phyloP scores from a whole-genome alignment of 75 land plant species.

The Pseudotsuga menziesii region DNA sequence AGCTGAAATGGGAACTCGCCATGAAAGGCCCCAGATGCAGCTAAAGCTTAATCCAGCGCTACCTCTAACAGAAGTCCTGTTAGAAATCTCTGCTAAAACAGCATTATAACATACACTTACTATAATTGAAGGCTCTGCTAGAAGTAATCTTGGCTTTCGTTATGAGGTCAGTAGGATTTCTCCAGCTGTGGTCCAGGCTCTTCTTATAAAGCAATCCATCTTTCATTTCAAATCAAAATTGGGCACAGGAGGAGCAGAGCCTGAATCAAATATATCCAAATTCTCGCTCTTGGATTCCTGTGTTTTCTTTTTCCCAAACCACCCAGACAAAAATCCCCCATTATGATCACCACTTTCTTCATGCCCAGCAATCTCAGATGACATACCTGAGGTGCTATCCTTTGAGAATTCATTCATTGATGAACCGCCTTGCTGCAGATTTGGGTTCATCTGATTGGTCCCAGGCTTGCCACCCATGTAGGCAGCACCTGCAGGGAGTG shows the following conservation, averaged over 20 bases:
- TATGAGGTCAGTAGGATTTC: neutral
- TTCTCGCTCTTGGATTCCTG: neutral
- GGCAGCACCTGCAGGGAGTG: constrained; percentile 11
- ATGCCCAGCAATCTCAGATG: constrained; percentile 7
- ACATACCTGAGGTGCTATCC: constrained; percentile 3
- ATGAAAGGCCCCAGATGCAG: neutral
- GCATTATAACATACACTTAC: neutral
- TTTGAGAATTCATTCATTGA: constrained; percentile 7
- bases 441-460: constrained; percentile 10
- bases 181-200: neutral
- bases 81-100: neutral
- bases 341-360: neutral
- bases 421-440: neutral
- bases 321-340: neutral
- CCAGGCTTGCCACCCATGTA: constrained; percentile 12
- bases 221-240: constrained; percentile 11
- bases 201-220: neutral
- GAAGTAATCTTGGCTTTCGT: neutral
- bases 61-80: neutral
- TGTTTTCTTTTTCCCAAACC: constrained; percentile 8
- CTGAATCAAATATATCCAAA: constrained; percentile 9
- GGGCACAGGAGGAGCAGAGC: constrained; percentile 11
- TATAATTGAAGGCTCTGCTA: neutral
- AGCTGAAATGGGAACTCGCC: neutral
- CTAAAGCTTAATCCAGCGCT: neutral